phyloP scores from a whole-genome alignment of 192 early-diverging fungal species.

The Rhizoclosmatium globosum region DNA sequence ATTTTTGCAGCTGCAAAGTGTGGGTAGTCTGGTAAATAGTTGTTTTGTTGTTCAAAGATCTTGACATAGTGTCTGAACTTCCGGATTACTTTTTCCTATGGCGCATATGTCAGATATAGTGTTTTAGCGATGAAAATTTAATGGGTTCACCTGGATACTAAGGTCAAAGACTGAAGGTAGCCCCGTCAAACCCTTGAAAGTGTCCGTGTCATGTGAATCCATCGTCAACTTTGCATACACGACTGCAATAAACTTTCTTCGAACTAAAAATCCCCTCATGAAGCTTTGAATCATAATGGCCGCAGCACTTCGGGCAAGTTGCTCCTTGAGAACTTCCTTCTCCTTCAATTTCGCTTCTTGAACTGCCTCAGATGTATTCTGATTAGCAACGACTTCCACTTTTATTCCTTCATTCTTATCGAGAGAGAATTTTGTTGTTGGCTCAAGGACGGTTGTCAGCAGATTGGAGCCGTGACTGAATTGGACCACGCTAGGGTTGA shows the following conservation, averaged over 20 bases:
- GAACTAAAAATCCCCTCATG: slow-evolving; percentile 49
- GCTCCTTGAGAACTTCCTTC: slow-evolving; percentile 43
- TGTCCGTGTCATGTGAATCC: slow-evolving; percentile 38
- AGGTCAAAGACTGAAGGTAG: slow-evolving; percentile 52
- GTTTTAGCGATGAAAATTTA: neutral
- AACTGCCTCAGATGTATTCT: slow-evolving; percentile 10
- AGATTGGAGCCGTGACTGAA: neutral
- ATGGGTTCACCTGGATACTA: slow-evolving; percentile 46
- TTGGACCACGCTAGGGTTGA: neutral
- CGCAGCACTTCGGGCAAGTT: slow-evolving; percentile 56
- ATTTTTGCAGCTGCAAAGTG: slow-evolving; percentile 62
- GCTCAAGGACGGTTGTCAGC: slow-evolving; percentile 8
- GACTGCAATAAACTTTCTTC: slow-evolving; percentile 54
- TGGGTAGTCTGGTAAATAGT: slow-evolving; percentile 58
- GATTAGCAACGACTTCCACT: neutral
- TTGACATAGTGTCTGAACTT: slow-evolving; percentile 54
- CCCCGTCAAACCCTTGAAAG: neutral
- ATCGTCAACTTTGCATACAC: slow-evolving; percentile 42
- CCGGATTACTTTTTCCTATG: slow-evolving; percentile 56
- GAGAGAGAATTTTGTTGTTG: slow-evolving; percentile 34
- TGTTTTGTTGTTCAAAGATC: slow-evolving; percentile 40
- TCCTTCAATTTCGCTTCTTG: slow-evolving; percentile 36
- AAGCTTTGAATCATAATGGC: slow-evolving; percentile 53
- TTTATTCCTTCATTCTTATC: slow-evolving; percentile 32
- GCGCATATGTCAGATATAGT: neutral